Base-by-base conservation (phyloP, 495 filamentous ascomycete species). In the Antarctomyces pellizariae region DNA sequence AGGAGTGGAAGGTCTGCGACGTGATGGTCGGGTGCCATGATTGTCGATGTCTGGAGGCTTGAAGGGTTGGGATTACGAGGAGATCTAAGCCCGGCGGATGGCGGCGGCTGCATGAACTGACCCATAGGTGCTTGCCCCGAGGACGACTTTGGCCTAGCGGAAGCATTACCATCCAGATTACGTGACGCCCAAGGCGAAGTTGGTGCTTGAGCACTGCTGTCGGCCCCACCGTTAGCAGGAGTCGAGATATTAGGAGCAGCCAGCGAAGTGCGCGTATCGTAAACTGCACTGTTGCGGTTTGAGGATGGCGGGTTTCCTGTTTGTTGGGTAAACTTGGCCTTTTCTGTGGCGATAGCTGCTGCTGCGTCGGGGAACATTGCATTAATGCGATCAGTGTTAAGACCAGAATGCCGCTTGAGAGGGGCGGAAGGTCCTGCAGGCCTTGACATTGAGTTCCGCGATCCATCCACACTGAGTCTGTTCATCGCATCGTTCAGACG, bases 291-390 rank as follows among this genome's bases (percentile, higher is more conserved):
- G 50, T 93, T 95, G 20, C 89, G 71, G 50, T 90, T 90, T 17
- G 86, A 93, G 3, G 74, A 66, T 11, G 84, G 78, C 7, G 73
- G 73, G 32, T 80, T 77, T 25, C 86, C 84, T 16, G 80, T 90
- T 47, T 86, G 75, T 45, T 91, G 79, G 7, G 79, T 83, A 44
- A 90, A 93, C 50, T 92, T 82, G 26, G 80, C 83, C 56, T 92
- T 91, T 53, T 97, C 84, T 26, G 82, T 86, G 16, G 82, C 82
- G 48, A 97, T 93, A 8, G 89, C 89, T 8, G 84, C 89, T 2
- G 86, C 89, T 13, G 86, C 86, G 56, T 95, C 86, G 3, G 86
- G 86, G 46, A 97, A 97, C 86, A 97, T 95, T 36, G 79, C 79
- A 52, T 91, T 84, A 45, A 93, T 90, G n/a, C 76, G 80, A 18